Conservation (phyloP, 2,329 filamentous ascomycete genomes). For the Hymenoscyphus infarciens region DNA sequence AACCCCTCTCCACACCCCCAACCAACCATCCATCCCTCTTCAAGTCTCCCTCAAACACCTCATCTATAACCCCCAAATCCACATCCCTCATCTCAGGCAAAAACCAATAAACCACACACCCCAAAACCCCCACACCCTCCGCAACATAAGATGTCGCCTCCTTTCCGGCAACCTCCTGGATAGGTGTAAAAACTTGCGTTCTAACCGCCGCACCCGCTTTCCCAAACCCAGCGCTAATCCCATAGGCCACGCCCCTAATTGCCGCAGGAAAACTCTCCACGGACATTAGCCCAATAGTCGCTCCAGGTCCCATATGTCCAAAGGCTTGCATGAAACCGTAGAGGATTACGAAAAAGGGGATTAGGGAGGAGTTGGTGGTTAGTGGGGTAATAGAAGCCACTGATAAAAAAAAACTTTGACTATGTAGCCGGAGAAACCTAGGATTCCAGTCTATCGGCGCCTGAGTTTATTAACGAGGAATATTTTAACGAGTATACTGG, state of each 20-base stretch:
- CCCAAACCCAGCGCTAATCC: constrained; percentile 36
- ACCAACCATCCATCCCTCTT: constrained; percentile 9
- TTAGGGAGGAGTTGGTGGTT: constrained; percentile 24
- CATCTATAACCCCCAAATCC: constrained; percentile 33
- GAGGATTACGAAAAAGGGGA: constrained; percentile 36
- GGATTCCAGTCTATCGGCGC: constrained; percentile 32
- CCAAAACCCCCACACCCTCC: constrained; percentile 33
- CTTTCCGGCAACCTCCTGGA: constrained; percentile 32
- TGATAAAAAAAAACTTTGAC: too few species aligned
- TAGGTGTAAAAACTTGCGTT: constrained; percentile 8
- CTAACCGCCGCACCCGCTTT: constrained; percentile 27
- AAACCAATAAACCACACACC: constrained; percentile 31
- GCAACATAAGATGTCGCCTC: constrained; percentile 36
- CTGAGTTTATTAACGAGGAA: constrained; percentile 36
- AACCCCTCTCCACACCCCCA: too few species aligned
- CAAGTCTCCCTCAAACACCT: constrained; percentile 17
- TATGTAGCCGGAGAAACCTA: constrained; percentile 31
- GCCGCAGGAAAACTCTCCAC: constrained; percentile 36
- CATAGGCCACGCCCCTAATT: constrained; percentile 36
- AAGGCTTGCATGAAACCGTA: constrained; percentile 36
- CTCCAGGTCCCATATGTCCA: constrained; percentile 37
- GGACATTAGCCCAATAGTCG: constrained; percentile 36
- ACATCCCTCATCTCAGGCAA: constrained; percentile 34
- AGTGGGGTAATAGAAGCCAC: constrained; percentile 31
- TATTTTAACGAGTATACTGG: constrained; percentile 36